Percentiles rank a stretch among this genome's conserved stretches.
Conservation (phyloP, 352 stramenopile genomes). For the Globisporangium yorkense region DNA sequence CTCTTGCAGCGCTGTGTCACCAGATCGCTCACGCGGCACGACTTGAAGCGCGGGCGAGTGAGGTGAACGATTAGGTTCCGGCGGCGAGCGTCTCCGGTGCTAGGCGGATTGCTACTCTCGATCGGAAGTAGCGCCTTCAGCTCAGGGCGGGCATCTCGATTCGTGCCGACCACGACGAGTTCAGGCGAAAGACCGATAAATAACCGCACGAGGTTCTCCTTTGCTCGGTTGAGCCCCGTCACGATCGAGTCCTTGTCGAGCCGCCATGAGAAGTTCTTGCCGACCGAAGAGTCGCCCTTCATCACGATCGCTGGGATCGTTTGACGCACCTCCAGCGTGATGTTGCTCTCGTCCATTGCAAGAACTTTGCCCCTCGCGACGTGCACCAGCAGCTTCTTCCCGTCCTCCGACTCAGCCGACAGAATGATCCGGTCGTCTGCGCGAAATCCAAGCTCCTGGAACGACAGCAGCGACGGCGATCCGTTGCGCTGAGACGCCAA, state of each 20-base stretch:
- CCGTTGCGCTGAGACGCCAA: neutral
- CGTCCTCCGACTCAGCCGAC: constrained; percentile 64
- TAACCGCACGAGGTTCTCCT: constrained; percentile 71
- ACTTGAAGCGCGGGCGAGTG: constrained; percentile 51
- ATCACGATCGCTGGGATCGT: constrained; percentile 53
- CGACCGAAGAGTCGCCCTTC: constrained; percentile 50
- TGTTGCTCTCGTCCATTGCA: constrained; percentile 33
- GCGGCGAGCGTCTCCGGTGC: constrained; percentile 38
- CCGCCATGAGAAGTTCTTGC: constrained; percentile 56
- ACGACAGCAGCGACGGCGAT: constrained; percentile 16
- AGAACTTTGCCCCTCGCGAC: constrained; percentile 45
- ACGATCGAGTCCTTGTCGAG: constrained; percentile 72
- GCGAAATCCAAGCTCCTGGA: constrained; percentile 52
- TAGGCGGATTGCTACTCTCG: constrained; percentile 2
- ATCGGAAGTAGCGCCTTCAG: constrained; percentile 22
- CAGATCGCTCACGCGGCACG: constrained; percentile 33
- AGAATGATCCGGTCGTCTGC: constrained; percentile 71
- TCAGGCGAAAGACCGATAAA: constrained; percentile 57
- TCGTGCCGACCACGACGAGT: constrained; percentile 32
- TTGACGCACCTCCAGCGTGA: constrained; percentile 55
- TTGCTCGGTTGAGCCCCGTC: constrained; percentile 60
- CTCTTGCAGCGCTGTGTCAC: constrained; percentile 27
- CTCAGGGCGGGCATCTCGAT: constrained; percentile 21
- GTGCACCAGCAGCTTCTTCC: constrained; percentile 57
- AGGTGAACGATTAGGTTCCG: constrained; percentile 65